phyloP scores from a whole-genome alignment of 1,139 yeast genomes.

The Lodderomyces oxycetoniae region DNA sequence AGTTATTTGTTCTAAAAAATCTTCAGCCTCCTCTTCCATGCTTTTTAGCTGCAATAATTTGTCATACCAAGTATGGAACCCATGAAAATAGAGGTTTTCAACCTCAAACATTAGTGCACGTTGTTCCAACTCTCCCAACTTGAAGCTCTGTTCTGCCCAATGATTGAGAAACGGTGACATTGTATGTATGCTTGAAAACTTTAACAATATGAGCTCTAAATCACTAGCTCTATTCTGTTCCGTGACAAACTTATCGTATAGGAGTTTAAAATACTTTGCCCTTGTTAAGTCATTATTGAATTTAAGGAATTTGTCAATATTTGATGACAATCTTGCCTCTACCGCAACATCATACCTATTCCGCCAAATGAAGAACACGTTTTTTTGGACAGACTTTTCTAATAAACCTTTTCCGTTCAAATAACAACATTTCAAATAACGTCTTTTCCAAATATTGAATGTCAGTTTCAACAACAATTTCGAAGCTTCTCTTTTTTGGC shows the following conservation, averaged over 20 bases:
- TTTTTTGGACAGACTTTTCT: background rate
- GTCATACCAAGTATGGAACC: too few relatives aligned
- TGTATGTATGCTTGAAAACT: background rate
- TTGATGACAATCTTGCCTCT: background rate
- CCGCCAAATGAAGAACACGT: background rate
- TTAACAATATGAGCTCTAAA: background rate
- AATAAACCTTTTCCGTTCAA: too few relatives aligned
- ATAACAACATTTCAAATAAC: too few relatives aligned
- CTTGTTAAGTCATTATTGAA: background rate
- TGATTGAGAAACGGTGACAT: background rate
- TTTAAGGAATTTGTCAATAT: background rate
- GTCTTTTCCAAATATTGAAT: too few relatives aligned
- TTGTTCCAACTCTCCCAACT: background rate
- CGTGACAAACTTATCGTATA: background rate
- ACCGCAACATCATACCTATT: constrained; percentile 1
- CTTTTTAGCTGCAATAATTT: background rate
- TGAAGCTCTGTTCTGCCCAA: background rate
- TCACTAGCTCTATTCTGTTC: background rate
- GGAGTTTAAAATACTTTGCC: background rate
- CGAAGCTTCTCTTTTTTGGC: too few relatives aligned
- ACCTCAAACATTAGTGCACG: too few relatives aligned
- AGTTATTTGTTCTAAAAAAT: background rate
- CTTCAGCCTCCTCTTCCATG: constrained; percentile 1
- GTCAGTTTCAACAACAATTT: too few relatives aligned
- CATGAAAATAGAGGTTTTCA: too few relatives aligned